Evolutionary conservation across 352 stramenopile genomes (phyloP), one percentile per base, ranked within the genome.

Genomic region (Pythium plurisporium): DNA sequence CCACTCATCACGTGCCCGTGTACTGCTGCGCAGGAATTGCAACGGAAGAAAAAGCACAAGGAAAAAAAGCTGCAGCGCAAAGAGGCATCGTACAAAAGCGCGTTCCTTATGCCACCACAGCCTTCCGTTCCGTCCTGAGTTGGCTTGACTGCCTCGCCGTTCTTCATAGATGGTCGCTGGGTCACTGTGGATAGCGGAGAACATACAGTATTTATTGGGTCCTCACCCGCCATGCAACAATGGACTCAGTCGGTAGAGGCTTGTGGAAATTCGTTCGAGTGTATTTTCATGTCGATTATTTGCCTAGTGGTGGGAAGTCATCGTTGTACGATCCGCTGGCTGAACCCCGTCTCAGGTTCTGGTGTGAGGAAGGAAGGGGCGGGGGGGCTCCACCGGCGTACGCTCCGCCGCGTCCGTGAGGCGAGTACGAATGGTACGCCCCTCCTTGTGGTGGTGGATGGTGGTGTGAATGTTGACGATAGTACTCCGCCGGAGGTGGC

Each of bases 41-140:
- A 84, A 43, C 70, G 77, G 3, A 89, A 89, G 67, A 81, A 75
- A 45, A 88, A 85, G 49, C 72, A 86, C 55, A 82, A 81, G 17
- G 73, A 84, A 42, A 89, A 88, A 68, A 91, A 89, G 51, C 62
- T 73, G 22, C 65, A 87, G 59, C 76, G 78, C 41, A 69, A 76
- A 61, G 74, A 87, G 71, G 81, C 76, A 5, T 58, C 53, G 45
- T 62, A 55, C 57, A 65, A 65, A 50, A 65, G 58, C 37, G 58
- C 58, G 14, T 65, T 60, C 43, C 10, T 54, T 36, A 40, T 60
- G 43, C 49, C 50, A 11, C 43, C 58, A 6, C 42, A 37, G 6
- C 36, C 46, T 12, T 37, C 31, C 8, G 38, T 47, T n/a, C 29
- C 20, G 15, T 46, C 33, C 11, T 57, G 51, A 58, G 19, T 7